Evolutionary conservation across 2,329 filamentous ascomycete genomes (phyloP).

Genomic region (Ceratocystis smalleyi): DNA sequence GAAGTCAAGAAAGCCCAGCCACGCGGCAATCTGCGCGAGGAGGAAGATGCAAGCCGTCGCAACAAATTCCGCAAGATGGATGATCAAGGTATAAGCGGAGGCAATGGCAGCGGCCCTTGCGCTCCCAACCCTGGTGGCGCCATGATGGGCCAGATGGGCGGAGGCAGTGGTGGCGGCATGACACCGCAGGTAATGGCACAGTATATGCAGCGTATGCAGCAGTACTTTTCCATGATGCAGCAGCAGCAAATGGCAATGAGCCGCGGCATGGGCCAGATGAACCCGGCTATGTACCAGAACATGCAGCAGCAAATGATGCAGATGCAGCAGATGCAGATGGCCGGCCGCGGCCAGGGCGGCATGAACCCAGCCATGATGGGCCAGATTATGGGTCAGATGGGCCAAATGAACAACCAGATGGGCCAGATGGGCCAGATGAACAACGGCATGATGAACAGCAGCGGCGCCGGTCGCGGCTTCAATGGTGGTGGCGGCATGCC

Average conservation of each 20-base stretch:
- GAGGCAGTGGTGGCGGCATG: slow-evolving; percentile 48
- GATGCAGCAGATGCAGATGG: slow-evolving; percentile 57
- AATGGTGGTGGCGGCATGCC: slow-evolving; percentile 20
- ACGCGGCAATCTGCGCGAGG: slow-evolving; percentile 81
- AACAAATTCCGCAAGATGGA: slow-evolving; percentile 44
- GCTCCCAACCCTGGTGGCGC: slow-evolving; percentile 34
- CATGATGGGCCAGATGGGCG: slow-evolving; percentile 71
- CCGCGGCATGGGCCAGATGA: slow-evolving; percentile 38
- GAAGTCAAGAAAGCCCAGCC: slow-evolving; percentile 98
- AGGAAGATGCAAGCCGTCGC: slow-evolving; percentile 56
- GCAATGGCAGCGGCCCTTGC: background rate
- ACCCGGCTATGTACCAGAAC: slow-evolving; percentile 53
- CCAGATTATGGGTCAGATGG: slow-evolving; percentile 35
- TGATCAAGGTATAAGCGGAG: slow-evolving; percentile 24
- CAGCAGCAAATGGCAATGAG: slow-evolving; percentile 63
- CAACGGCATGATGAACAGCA: slow-evolving; percentile 20
- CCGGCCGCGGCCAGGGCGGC: slow-evolving; percentile 27
- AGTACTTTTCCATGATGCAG: slow-evolving; percentile 91
- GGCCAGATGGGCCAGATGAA: slow-evolving; percentile 22
- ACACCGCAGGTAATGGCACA: slow-evolving; percentile 95
- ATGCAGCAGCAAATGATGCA: slow-evolving; percentile 66
- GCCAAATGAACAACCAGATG: slow-evolving; percentile 22
- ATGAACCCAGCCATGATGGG: slow-evolving; percentile 32
- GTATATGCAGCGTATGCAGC: slow-evolving; percentile 97
- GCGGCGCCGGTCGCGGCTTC: slow-evolving; percentile 29